Evolutionary conservation across 495 filamentous ascomycete species (phyloP), one percentile per base, ranked within the genome.

Genomic region (Lindgomyces ingoldianus): DNA sequence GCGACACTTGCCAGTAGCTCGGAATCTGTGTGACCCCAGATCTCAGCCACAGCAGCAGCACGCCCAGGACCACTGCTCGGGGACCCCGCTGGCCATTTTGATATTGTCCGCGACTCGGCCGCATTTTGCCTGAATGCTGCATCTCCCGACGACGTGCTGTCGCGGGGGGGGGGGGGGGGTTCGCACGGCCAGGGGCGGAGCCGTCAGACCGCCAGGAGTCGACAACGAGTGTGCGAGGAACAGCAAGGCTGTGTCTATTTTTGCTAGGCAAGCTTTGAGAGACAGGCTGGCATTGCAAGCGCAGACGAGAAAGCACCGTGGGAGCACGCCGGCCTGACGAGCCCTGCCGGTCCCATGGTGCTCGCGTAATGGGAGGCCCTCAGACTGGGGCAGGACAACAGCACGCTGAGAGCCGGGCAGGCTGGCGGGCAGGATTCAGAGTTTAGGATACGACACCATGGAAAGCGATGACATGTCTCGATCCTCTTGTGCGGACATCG

Each of bases 1-100:
- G 47, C 55, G 19, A 44, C 63, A 45, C 30, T 36, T 65, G 59
- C 65, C 58, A 54, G 65, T 44, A 53, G 24, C 27, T 47, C 46
- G 53, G 65, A 46, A 67, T 16, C 62, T 27, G 48, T 55, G 19
- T 39, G 51, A 62, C 57, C 64, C 64, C 65, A 62, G 65, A 63
- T 63, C 58, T 59, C 52, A 68, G 65, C 65, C 65, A 68, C 64
- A 61, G 45, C 27, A 41, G 26, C 36, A 51, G 36, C 56, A 49
- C 33, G 56, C 50, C 57, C 24, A 19, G 29, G 55, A 53, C 65
- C 60, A 49, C 36, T 14, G 48, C 42, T 68, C 65, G 65, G 65
- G 65, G 60, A 54, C 59, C 22, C 62, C 62, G 62, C 62, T 45
- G 62, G 45, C 53, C 42, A 49, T 30, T 29, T 21, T 26, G 39